Conservation (phyloP, 2,329 filamentous ascomycete genomes). For the Ceratocystis variospora region DNA sequence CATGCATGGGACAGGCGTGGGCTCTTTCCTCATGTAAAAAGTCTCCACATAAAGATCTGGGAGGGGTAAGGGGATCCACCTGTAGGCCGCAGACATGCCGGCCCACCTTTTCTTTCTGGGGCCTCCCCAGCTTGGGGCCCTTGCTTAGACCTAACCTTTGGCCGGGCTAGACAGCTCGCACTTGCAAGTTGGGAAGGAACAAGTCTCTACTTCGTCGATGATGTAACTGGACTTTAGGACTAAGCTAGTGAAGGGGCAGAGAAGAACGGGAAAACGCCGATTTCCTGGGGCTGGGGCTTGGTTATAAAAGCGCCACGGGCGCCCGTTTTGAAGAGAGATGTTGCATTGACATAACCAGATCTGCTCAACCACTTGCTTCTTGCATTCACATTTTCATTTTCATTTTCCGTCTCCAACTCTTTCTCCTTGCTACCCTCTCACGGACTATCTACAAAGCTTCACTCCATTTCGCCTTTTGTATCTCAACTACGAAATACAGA, state of each 20-base stretch:
- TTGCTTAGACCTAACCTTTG: background rate
- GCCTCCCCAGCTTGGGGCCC: background rate
- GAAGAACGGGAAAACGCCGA: background rate
- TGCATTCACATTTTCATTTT: background rate
- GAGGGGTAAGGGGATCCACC: background rate
- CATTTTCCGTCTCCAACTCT: too few species aligned
- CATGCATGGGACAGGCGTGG: background rate
- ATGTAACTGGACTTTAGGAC: slow-evolving; percentile 1
- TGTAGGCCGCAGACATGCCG: background rate
- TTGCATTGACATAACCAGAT: background rate
- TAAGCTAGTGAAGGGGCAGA: background rate
- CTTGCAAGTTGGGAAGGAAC: background rate
- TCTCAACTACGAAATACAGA: too few species aligned
- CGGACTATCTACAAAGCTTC: too few species aligned
- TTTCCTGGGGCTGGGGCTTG: background rate
- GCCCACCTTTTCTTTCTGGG: background rate
- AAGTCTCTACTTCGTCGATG: background rate
- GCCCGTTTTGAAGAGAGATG: background rate
- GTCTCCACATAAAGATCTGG: background rate
- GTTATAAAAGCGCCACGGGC: background rate
- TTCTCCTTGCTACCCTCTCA: too few species aligned
- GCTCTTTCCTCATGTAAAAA: background rate
- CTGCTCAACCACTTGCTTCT: background rate
- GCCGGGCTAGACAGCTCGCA: background rate
- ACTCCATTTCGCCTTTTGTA: too few species aligned